These are phyloP conservation scores for Huntiella savannae DNA, from an alignment of 2,329 filamentous ascomycete genomes.

Conservation along the genomic window DNA sequence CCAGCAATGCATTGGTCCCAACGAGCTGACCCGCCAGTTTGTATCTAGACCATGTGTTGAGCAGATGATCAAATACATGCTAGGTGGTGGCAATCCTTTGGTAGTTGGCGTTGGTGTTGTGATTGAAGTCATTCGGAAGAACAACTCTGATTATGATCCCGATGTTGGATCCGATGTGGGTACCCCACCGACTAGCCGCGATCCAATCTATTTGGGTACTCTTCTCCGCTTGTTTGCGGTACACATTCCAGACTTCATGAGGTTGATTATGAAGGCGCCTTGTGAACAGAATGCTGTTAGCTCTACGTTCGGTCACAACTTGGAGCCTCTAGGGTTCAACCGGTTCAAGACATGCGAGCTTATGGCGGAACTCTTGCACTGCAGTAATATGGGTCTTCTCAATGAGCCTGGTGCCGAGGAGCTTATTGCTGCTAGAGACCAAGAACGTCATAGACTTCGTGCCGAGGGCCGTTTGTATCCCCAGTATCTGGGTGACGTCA, in stretches of 20 bases:
- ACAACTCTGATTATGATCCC: conserved; percentile 96
- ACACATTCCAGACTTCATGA: conserved; percentile 88
- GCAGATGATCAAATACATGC: conserved; percentile 76
- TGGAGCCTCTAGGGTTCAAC: conserved; percentile 91
- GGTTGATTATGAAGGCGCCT: conserved; percentile 60
- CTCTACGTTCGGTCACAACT: conserved; percentile 76
- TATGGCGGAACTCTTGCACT: conserved; percentile 93
- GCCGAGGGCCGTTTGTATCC: conserved; percentile 50
- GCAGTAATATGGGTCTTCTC: conserved; percentile 92
- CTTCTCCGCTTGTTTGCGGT: conserved; percentile 75
- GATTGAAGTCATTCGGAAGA: conserved; percentile 97
- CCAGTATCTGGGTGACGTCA: conserved; percentile 21
- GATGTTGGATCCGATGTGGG: conserved; percentile 71
- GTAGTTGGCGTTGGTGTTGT: conserved; percentile 94
- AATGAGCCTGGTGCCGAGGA: conserved; percentile 84
- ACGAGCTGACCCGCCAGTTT: conserved; percentile 85
- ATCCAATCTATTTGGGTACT: conserved; percentile 89
- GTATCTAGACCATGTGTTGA: conserved; percentile 74
- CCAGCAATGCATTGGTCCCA: conserved; percentile 95
- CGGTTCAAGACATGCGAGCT: conserved; percentile 97
- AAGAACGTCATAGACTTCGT: conserved; percentile 62
- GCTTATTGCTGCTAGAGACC: conserved; percentile 60
- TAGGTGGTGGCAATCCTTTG: conserved; percentile 77
- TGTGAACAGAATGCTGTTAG: conserved; percentile 56
- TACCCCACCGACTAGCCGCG: conserved; percentile 60